phyloP scores from a whole-genome alignment of 768 basidiomycete species.

The Porphyrellus cyaneotinctus region DNA sequence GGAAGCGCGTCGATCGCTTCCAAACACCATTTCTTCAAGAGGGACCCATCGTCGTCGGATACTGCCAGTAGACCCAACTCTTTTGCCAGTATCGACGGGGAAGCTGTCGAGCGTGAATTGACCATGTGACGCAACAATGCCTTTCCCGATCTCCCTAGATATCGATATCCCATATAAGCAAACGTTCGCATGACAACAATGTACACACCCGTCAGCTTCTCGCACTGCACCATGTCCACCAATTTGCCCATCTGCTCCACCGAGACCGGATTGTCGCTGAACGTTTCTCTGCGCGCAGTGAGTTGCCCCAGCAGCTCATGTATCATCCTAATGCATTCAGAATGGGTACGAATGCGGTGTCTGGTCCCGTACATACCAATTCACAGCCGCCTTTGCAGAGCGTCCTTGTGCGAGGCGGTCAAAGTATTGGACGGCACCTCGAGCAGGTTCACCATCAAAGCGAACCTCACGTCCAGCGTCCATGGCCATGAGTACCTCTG shows the following conservation, averaged over 20 bases:
- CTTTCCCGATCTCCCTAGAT: constrained; percentile 73
- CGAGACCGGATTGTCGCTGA: constrained; percentile 57
- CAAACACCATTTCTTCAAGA: constrained; percentile 53
- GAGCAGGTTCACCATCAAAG: constrained; percentile 52
- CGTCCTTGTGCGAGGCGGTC: constrained; percentile 56
- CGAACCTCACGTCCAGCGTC: constrained; percentile 61
- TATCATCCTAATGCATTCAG: constrained; percentile 60
- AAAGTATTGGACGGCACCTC: constrained; percentile 73
- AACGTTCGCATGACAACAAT: neutral
- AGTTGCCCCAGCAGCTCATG: constrained; percentile 86
- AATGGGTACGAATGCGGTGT: neutral
- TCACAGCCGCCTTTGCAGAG: constrained; percentile 69
- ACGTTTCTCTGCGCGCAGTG: constrained; percentile 51
- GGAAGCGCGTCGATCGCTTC: constrained; percentile 66
- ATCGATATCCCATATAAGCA: neutral
- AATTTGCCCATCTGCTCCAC: constrained; percentile 67
- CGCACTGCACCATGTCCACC: constrained; percentile 66
- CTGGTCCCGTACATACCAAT: constrained; percentile 58
- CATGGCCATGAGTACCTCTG: constrained; percentile 71
- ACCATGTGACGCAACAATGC: constrained; percentile 71
- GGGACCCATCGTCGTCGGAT: constrained; percentile 28
- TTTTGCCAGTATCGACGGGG: constrained; percentile 42
- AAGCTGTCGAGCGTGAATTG: constrained; percentile 35
- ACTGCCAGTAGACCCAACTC: constrained; percentile 47
- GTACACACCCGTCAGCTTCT: constrained; percentile 61